Evolutionary conservation across 1,284 basidiomycete species (phyloP).

Genomic region (Coniophora puteana): DNA sequence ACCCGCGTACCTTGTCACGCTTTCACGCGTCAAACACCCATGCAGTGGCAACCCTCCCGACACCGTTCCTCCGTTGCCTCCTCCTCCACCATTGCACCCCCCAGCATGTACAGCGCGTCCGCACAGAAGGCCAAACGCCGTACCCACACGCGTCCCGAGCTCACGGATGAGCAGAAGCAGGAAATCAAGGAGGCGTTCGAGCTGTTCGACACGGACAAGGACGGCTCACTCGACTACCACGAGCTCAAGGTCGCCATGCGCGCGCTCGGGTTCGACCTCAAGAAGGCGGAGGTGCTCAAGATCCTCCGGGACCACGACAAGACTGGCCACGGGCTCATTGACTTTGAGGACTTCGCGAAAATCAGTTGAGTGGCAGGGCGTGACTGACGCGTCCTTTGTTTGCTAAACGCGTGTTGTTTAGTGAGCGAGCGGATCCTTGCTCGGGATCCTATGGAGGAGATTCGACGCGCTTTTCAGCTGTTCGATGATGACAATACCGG

Average conservation of each 20-base stretch:
- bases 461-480: conserved; percentile 90
- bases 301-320: conserved; percentile 92
- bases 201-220: conserved; percentile 98
- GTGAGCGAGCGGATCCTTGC: conserved; percentile 94
- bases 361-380: conserved; percentile 79
- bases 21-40: conserved; percentile 28
- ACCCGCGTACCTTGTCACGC: conserved; percentile 22
- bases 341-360: conserved; percentile 92
- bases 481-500: conserved; percentile 97
- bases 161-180: conserved; percentile 93
- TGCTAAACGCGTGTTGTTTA: conserved; percentile 33
- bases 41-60: no score
- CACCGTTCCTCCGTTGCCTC: no score
- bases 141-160: conserved; percentile 69
- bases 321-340: conserved; percentile 87
- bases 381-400: neutral
- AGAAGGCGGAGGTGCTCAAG: conserved; percentile 98
- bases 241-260: conserved; percentile 99
- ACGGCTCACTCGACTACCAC: conserved; percentile 95
- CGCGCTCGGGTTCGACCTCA: conserved; percentile 95
- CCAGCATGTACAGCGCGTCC: conserved; percentile 64
- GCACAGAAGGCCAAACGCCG: conserved; percentile 75
- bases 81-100: no score
- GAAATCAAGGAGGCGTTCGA: conserved; percentile 99
- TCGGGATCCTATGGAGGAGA: conserved; percentile 96